Base-by-base conservation (phyloP, 768 basidiomycete species). In the Leccinum longicurvipes region DNA sequence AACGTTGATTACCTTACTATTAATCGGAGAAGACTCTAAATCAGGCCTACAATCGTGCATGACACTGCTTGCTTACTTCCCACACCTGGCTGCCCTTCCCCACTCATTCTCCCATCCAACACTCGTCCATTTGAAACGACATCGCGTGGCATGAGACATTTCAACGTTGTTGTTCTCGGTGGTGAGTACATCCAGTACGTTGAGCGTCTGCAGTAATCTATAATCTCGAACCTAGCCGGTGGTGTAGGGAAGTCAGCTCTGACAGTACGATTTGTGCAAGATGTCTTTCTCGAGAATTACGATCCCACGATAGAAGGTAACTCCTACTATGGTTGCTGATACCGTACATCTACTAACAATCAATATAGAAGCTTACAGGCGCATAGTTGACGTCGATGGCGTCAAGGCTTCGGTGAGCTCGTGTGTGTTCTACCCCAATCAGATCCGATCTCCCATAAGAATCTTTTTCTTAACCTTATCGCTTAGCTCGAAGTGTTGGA, bases 181-280 rank as follows among this genome's bases (percentile, higher is more conserved):
- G 89, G 89, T 89, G 63, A 59, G 80, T 70, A 41, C 28, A 48
- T 60, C 36, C 15, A n/a, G 19, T 39, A 8, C 27, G 45, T 44
- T 15, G 51, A 56, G 24, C n/a, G 51, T 46, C 32, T 21, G 12
- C 39, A 17, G 12, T 47, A 29, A 46, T 11, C 8, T 50, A 39
- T 51, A 62, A 52, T 52, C 23, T 50, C 52, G 10, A 39, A 59
- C 49, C 52, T 55, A 91, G 90, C 90, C 66, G 91, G 91, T 64
- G 91, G 91, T 23, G 91, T 93, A 51, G 91, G 91, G 47, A 93
- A 93, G 72, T 92, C 90, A 24, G 89, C 91, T 12, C 77, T 93
- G 31, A 91, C 89, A 67, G 85, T 90, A 63, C 82, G 89, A 56
- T 91, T 87, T 68, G 82, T 90, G 47, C 79, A 80, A 60, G 82